Evolutionary conservation across 495 filamentous ascomycete genomes (phyloP).

Genomic region (Pyronema domesticum): DNA sequence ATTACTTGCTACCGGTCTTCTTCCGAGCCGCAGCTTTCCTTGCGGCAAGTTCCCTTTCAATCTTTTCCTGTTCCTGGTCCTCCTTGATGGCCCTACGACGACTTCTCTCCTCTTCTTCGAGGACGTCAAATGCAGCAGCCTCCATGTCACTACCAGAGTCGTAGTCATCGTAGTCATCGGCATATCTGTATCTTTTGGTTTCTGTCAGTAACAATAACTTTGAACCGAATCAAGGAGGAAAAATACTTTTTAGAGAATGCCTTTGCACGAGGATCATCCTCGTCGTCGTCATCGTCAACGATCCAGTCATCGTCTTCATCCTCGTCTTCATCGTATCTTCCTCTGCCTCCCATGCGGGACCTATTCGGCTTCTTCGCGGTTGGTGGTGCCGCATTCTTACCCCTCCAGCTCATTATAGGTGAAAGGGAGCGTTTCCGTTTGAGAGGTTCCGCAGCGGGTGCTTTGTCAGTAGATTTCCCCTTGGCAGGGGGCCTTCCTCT

Average conservation of each 20-base stretch:
- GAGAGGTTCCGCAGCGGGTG: background rate
- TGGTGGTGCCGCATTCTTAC: conserved; percentile 14
- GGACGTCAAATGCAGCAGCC: conserved; percentile 40
- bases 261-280: conserved; percentile 3
- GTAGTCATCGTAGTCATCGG: conserved; percentile 26
- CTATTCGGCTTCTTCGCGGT: conserved; percentile 19
- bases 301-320: conserved; percentile 42
- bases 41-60: conserved; percentile 18
- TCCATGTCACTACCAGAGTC: conserved; percentile 45
- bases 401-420: conserved; percentile 12
- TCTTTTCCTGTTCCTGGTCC: conserved; percentile 28
- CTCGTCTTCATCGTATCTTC: conserved; percentile 31
- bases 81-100: conserved; percentile 33
- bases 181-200: conserved; percentile 18
- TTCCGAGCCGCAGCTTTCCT: conserved; percentile 19
- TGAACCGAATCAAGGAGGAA: background rate
- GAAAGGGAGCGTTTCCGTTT: conserved; percentile 4
- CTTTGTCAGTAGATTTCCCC: conserved; percentile 7
- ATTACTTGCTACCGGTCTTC: conserved; percentile 4
- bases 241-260: background rate
- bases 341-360: conserved; percentile 20
- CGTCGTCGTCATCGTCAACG: conserved; percentile 32
- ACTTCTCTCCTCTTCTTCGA: conserved; percentile 39
- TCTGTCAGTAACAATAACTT: conserved; percentile 1
- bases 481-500: conserved; percentile 6